phyloP scores from a whole-genome alignment of 2,329 filamentous ascomycete species.

The Neoarthrinium moseri region DNA sequence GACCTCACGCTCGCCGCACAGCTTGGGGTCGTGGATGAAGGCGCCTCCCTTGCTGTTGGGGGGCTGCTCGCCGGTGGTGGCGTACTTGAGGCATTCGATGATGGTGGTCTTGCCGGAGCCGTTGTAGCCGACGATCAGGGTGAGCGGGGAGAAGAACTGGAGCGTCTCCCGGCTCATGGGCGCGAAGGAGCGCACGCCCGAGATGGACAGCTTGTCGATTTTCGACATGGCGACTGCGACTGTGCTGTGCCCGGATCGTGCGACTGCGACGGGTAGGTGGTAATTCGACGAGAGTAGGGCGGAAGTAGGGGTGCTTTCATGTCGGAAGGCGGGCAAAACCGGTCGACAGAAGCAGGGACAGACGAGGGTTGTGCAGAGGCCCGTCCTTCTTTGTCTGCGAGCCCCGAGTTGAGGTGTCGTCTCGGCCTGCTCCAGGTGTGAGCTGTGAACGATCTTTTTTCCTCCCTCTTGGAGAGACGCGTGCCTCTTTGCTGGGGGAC shows the following conservation, averaged over 20 bases:
- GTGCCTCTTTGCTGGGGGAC: constrained; percentile 2
- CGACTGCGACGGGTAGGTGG: too few relatives aligned
- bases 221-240: constrained; percentile 66
- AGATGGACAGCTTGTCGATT: constrained; percentile 86
- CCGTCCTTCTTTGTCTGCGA: too few relatives aligned
- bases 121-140: constrained; percentile 95
- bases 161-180: constrained; percentile 74
- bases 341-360: too few relatives aligned
- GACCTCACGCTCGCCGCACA: constrained; percentile 84
- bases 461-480: background rate
- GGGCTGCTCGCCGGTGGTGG: constrained; percentile 88
- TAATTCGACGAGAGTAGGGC: too few relatives aligned
- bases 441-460: too few relatives aligned
- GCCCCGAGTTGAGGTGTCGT: too few relatives aligned
- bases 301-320: too few relatives aligned
- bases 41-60: constrained; percentile 88
- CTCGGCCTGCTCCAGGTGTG: too few relatives aligned
- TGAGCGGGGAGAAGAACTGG: constrained; percentile 85
- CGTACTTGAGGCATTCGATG: constrained; percentile 98
- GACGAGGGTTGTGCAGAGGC: too few relatives aligned
- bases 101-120: constrained; percentile 98
- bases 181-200: constrained; percentile 83
- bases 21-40: constrained; percentile 96
- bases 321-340: too few relatives aligned
- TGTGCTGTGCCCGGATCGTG: too few relatives aligned